phyloP scores from a whole-genome alignment of 1,284 basidiomycete species.

The Cystobasidium pallidum region DNA sequence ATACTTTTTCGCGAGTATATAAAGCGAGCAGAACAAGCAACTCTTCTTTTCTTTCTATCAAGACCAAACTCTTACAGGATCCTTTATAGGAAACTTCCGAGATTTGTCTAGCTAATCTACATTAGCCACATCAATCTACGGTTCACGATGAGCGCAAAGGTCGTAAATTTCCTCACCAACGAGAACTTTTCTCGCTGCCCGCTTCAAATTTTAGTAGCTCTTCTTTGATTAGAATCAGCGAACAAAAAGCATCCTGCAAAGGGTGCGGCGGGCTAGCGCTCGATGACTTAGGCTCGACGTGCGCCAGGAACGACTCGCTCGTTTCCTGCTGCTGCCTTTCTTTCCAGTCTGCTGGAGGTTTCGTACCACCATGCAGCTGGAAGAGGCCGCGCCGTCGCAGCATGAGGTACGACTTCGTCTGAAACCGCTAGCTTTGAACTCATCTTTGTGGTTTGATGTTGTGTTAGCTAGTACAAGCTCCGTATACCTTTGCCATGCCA shows the following conservation, averaged over 20 bases:
- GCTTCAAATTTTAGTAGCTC: background rate
- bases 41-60: constrained; percentile 33
- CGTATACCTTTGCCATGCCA: background rate
- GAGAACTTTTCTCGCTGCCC: constrained; percentile 37
- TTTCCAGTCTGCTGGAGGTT: constrained; percentile 6
- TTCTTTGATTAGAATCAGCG: too few relatives aligned
- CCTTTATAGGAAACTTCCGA: constrained; percentile 44
- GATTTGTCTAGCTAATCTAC: constrained; percentile 41
- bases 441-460: constrained; percentile 1
- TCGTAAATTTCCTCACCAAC: constrained; percentile 39
- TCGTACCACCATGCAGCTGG: background rate
- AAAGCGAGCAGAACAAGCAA: background rate
- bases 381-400: constrained; percentile 36
- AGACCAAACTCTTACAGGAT: constrained; percentile 41
- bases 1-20: constrained; percentile 5
- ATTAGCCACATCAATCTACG: constrained; percentile 44
- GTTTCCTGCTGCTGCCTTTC: constrained; percentile 26
- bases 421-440: constrained; percentile 24
- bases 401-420: constrained; percentile 41
- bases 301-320: constrained; percentile 33
- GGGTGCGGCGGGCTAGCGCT: constrained; percentile 23
- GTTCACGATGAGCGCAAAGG: constrained; percentile 30
- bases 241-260: background rate
- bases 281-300: constrained; percentile 44
- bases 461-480: background rate